Base-by-base conservation (phyloP, 257 asterid genomes). In the Thymus mandschuricus region DNA sequence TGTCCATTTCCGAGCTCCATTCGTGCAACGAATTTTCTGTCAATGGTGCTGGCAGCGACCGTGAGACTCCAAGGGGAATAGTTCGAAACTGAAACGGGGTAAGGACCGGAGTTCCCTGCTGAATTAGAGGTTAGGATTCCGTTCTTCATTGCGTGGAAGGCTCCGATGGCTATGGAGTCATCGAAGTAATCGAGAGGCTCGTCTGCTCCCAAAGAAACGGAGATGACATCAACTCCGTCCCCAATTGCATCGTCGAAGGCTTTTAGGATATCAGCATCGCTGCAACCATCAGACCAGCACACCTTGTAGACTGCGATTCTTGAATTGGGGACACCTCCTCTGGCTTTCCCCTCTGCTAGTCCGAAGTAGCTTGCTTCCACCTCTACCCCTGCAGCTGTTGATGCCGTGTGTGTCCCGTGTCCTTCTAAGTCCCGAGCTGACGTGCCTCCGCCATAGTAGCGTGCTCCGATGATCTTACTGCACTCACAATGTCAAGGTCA, bases 241-340 rank as follows among this genome's bases (percentile, higher is more conserved):
- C 91, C 91, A 5, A 89, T 89, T 33, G 91, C 93, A 75, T 88
- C 93, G 59, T 89, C 93, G 28, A 89, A 89, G 54, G 89, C 96
- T 67, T 84, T 84, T 15, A 89, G 85, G 59, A 87, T 82, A 66
- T 87, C 88, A 0, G 95, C 84, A 11, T 64, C 65, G 48, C 72
- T 66, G 50, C 86, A 82, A 1, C 87, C 90, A 15, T 29, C 57
- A 3, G 74, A 30, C 91, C 89, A 88, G 51, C 95, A 84, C 9
- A 81, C 86, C 70, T 87, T 85, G 82, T 87, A 85, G 10, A 78
- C 75, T 1, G 89, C 90, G 12, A 85, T 76, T 27, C 90, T 84
- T 12, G 95, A 80, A 13, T 54, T 71, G 1, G 88, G 88, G n/a
- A 81, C 81, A 1, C 91, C 95, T 61, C 95, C 92, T 82, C 92